Evolutionary conservation across 2,329 filamentous ascomycete species (phyloP).

Genomic region (Fusarium floridanum): DNA sequence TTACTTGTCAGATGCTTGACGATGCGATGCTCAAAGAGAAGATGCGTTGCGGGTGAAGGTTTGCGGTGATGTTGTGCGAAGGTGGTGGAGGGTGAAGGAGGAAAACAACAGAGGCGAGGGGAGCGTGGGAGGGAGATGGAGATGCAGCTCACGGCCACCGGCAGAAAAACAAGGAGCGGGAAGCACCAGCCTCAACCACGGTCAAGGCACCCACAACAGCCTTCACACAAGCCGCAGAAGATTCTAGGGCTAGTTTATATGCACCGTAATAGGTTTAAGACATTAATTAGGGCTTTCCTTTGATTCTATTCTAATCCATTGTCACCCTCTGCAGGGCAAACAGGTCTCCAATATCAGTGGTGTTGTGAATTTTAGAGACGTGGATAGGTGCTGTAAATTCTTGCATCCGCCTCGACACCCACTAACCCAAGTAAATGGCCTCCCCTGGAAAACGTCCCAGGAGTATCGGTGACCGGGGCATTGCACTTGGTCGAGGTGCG

Average conservation of each 20-base stretch:
- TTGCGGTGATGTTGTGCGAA: not conserved
- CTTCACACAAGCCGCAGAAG: not conserved
- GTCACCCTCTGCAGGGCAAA: not conserved
- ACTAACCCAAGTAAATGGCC: not conserved
- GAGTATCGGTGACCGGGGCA: not conserved
- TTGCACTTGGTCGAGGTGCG: not conserved
- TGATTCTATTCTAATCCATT: not conserved
- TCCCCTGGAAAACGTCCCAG: not conserved
- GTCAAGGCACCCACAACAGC: not conserved
- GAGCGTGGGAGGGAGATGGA: not conserved
- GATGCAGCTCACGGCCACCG: not conserved
- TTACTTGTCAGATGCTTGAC: not conserved
- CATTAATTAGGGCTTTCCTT: not conserved
- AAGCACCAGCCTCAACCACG: not conserved
- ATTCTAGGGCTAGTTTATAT: not conserved
- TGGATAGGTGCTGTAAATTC: not conserved
- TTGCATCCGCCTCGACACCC: not conserved
- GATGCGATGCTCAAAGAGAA: not conserved
- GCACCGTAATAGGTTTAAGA: not conserved
- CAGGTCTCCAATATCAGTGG: not conserved
- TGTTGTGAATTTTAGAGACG: not conserved
- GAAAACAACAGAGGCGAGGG: not conserved
- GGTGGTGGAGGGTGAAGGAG: not conserved
- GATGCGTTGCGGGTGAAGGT: not conserved
- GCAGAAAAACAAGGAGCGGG: not conserved